Conservation (phyloP, 2,329 filamentous ascomycete genomes). For the Verticillium nonalfalfae region DNA sequence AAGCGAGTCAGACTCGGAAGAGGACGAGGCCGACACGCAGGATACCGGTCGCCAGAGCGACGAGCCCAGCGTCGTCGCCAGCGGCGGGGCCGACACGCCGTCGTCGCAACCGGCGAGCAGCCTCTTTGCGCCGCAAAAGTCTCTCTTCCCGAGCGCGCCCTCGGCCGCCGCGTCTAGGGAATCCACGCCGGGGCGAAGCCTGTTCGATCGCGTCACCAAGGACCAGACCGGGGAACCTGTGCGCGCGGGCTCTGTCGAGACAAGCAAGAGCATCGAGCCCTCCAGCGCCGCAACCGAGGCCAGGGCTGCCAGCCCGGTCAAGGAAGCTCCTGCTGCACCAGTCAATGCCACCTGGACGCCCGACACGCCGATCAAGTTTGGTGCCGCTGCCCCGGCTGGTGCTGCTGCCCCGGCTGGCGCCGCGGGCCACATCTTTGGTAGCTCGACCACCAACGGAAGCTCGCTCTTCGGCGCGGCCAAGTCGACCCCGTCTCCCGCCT, state of each 20-base stretch:
- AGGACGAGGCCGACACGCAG: slow-evolving; percentile 32
- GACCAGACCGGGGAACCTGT: slow-evolving; percentile 43
- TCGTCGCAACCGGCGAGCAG: slow-evolving; percentile 24
- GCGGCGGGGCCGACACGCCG: slow-evolving; percentile 32
- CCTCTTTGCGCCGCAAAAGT: slow-evolving; percentile 23
- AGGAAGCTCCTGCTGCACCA: slow-evolving; percentile 21
- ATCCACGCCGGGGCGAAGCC: slow-evolving; percentile 38
- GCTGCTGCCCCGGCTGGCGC: slow-evolving; percentile 15
- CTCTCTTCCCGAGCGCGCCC: slow-evolving; percentile 8
- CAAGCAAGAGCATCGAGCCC: slow-evolving; percentile 22
- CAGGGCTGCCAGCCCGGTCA: slow-evolving; percentile 21
- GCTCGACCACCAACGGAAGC: slow-evolving; percentile 19
- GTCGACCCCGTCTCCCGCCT: slow-evolving; percentile 16
- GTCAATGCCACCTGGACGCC: slow-evolving; percentile 42
- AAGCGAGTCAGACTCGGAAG: slow-evolving; percentile 36
- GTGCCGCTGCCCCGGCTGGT: slow-evolving; percentile 21
- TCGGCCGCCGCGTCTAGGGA: slow-evolving; percentile 28
- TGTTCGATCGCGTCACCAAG: slow-evolving; percentile 51
- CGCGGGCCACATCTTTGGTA: slow-evolving; percentile 11
- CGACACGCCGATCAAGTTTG: slow-evolving; percentile 49
- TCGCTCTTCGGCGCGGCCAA: slow-evolving; percentile 29
- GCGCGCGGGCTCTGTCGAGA: slow-evolving; percentile 23
- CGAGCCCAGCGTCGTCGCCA: slow-evolving; percentile 34
- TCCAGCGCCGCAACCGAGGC: slow-evolving; percentile 15
- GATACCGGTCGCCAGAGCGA: slow-evolving; percentile 35